Base-by-base conservation (phyloP, 768 basidiomycete genomes). In the Rhodotorula kratochvilovae region DNA sequence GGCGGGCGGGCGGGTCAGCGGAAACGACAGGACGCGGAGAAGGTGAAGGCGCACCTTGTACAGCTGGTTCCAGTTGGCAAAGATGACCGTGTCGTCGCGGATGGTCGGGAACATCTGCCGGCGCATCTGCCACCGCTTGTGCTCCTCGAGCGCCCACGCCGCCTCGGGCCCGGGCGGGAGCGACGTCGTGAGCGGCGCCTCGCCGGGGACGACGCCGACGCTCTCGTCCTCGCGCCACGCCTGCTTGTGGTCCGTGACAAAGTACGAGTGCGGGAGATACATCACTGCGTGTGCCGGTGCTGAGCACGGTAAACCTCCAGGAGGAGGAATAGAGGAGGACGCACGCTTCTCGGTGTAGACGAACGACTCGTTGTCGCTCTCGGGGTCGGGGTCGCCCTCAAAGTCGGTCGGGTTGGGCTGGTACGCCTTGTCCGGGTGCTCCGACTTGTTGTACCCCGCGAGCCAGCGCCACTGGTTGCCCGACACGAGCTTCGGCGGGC, bases 11-110 rank as follows among this genome's bases (percentile, higher is more conserved):
- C 11, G 29, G 16, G n/a, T 17, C n/a, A 53, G 29, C 10, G n/a
- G 27, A 12, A 10, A 1, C 45, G 21, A 43, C 36, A n/a, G n/a
- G n/a, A n/a, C n/a, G n/a, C 23, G 10, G 36, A 12, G 42, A 25
- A 27, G 33, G 75, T 80, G 74, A 68, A 81, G 7, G 39, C 59
- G 29, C 23, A 68, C 82, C 79, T 85, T 85, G 79, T 85, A 85
- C 27, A 85, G 78, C 83, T 85, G 85, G 74, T 85, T 85, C 74
- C 85, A 85, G 75, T 85, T 85, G 61, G 84, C 84, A 69, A 85
- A 85, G 67, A 85, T 83, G 67, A 85, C 54, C 13, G 80, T 77
- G 59, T 84, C 81, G 63, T 79, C 81, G 4, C 81, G 79, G 23
- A 85, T 65, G 68, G 83, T 81, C 12, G 85, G 85, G 70, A 85